Evolutionary conservation across 805 yeast species (phyloP).

Genomic region (Cyberlindnera americana): DNA sequence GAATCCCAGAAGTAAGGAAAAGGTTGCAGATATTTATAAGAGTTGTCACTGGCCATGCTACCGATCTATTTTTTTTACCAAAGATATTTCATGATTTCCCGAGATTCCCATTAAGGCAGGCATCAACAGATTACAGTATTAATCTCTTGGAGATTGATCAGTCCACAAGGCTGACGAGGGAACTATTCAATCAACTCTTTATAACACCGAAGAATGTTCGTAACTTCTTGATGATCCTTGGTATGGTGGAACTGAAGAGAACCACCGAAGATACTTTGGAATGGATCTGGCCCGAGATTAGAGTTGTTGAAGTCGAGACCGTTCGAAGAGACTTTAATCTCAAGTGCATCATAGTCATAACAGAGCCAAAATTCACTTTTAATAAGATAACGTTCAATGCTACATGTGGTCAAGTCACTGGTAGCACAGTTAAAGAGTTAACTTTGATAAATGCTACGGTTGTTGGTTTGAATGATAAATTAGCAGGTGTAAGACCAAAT

Average conservation of each 20-base stretch:
- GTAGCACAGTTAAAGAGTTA: neutral
- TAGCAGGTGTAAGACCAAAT: neutral
- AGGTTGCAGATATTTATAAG: constrained; percentile 4
- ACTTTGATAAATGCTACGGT: neutral
- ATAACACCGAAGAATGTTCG: constrained; percentile 3
- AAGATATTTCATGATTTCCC: constrained; percentile 6
- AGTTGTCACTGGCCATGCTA: neutral
- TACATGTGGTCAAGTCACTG: neutral
- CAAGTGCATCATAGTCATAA: constrained; percentile 1
- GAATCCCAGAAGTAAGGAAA: constrained; percentile 2
- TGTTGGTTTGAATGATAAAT: neutral
- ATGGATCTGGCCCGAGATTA: constrained; percentile 13
- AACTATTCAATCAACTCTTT: constrained; percentile 4
- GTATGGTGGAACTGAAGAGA: constrained; percentile 3
- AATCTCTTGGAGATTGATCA: constrained; percentile 11
- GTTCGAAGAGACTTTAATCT: constrained; percentile 3
- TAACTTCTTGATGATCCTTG: constrained; percentile 3
- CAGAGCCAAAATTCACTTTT: constrained; percentile 3
- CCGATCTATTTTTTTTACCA: neutral
- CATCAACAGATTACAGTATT: constrained; percentile 10
- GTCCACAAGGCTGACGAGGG: constrained; percentile 1
- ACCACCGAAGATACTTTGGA: constrained; percentile 1
- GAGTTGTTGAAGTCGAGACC: constrained; percentile 9
- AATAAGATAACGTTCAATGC: constrained; percentile 3
- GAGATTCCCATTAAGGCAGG: neutral